These are phyloP conservation scores for Steccherinum ochraceum DNA, from an alignment of 768 basidiomycete genomes.

Conservation along the genomic window DNA sequence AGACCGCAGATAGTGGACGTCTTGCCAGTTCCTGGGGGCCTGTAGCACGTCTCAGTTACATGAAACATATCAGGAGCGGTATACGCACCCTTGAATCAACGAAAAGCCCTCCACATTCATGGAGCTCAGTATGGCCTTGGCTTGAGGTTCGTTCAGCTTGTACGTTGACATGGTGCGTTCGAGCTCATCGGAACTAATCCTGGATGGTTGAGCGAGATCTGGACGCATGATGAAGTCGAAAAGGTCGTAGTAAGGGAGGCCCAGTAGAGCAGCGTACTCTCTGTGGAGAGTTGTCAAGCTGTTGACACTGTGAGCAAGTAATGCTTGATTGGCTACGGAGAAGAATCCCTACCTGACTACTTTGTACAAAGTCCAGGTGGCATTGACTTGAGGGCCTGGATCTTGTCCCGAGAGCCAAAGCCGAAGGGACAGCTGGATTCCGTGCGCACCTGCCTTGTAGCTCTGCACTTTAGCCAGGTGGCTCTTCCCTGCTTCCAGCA, in stretches of 20 bases:
- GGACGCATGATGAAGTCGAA: conserved; percentile 67
- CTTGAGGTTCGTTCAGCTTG: conserved; percentile 90
- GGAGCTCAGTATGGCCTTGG: conserved; percentile 76
- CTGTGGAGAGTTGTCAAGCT: conserved; percentile 90
- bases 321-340: too few relatives aligned
- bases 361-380: conserved; percentile 71
- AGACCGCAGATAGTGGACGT: conserved; percentile 96
- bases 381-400: conserved; percentile 56
- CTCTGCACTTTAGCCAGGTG: conserved; percentile 69
- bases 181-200: conserved; percentile 30
- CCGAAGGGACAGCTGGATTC: conserved; percentile 54
- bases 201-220: conserved; percentile 39
- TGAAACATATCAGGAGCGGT: not conserved
- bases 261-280: conserved; percentile 84
- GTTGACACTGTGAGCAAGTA: not conserved
- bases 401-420: conserved; percentile 42
- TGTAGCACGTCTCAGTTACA: conserved; percentile 23
- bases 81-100: conserved; percentile 84
- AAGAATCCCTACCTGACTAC: conserved; percentile 63
- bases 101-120: conserved; percentile 72
- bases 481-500: conserved; percentile 43
- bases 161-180: conserved; percentile 64
- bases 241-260: conserved; percentile 78
- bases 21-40: conserved; percentile 97
- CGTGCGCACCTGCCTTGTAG: conserved; percentile 35